Evolutionary conservation across 768 basidiomycete genomes (phyloP), one percentile per base, ranked within the genome.

Genomic region (Suillus sp.): DNA sequence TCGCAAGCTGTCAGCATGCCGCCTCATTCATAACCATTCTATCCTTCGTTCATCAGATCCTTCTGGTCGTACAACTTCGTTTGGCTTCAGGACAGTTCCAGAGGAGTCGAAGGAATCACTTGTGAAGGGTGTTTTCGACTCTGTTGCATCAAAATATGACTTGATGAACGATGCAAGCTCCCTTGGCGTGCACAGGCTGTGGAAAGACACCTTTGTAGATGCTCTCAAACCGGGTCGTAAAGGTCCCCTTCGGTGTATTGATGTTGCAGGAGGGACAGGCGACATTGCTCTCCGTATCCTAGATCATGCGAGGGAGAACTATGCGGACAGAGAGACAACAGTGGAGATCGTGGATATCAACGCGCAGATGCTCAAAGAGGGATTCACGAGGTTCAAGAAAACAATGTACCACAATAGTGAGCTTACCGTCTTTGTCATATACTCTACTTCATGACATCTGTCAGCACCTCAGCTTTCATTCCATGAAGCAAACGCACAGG

Each of bases 91-190:
- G 76, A 92, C 89, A 8, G 88, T 99, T 3, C 91, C 91, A 16
- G 91, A 93, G 73, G 88, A 91, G 38, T 75, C 83, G 40, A 99
- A 99, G 74, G 96, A 99, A 78, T 78, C 84, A 2, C 83, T 99
- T 53, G 97, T 99, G 65, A 93, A 92, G 70, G 85, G 85, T 66
- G 96, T 99, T 59, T 99, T 99, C 78, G 88, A 93, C 71, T 96
- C 93, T 8, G 97, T 99, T 62, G 95, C 97, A 48, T 90, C 93
- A 40, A 90, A 85, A 51, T 99, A 99, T 78, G 97, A 99, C 77
- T 76, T 98, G 47, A 97, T 99, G 96, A 99, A 99, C 81, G 97
- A 99, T 73, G 93, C 95, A n/a, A 92, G 95, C 76, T 99, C 97
- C 3, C 78, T 99, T 65, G 97, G 97, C 40, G 89, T 99, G 11